Conservation (phyloP, 805 yeast species). For the Nakazawaea pomicola region DNA sequence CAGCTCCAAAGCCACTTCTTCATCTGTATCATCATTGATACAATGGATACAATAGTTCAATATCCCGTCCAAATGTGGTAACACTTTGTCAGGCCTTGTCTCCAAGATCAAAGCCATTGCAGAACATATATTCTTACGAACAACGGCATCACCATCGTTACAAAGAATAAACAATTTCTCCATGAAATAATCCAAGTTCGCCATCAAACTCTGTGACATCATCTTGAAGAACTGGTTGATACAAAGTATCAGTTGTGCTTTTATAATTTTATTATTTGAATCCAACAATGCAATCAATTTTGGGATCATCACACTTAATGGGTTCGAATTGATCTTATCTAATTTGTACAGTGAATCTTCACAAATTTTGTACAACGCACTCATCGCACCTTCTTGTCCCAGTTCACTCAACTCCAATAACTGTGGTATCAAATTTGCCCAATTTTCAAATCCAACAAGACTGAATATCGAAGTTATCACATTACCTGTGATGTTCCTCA, state of each 20-base stretch:
- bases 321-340: slow-evolving; percentile 63
- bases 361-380: slow-evolving; percentile 81
- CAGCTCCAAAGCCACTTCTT: slow-evolving; percentile 82
- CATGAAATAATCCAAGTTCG: slow-evolving; percentile 63
- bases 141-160: slow-evolving; percentile 47
- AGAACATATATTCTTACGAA: slow-evolving; percentile 71
- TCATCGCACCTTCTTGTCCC: slow-evolving; percentile 69
- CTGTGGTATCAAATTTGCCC: slow-evolving; percentile 75
- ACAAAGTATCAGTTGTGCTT: slow-evolving; percentile 63
- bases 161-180: slow-evolving; percentile 67
- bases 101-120: slow-evolving; percentile 71
- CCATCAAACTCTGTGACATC: slow-evolving; percentile 59
- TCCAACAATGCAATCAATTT: slow-evolving; percentile 50
- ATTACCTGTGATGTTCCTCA: slow-evolving; percentile 85
- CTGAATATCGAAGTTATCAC: slow-evolving; percentile 80
- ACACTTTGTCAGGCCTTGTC: slow-evolving; percentile 71
- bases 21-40: slow-evolving; percentile 52
- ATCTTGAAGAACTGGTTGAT: slow-evolving; percentile 71
- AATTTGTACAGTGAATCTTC: slow-evolving; percentile 75
- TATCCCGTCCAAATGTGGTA: slow-evolving; percentile 82
- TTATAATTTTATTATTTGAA: slow-evolving; percentile 40
- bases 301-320: slow-evolving; percentile 64
- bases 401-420: slow-evolving; percentile 48
- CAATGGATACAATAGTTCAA: slow-evolving; percentile 79
- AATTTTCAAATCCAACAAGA: slow-evolving; percentile 54